Evolutionary conservation across 176 grass and related monocot genomes (phyloP).

Genomic region (Avena sativa): DNA sequence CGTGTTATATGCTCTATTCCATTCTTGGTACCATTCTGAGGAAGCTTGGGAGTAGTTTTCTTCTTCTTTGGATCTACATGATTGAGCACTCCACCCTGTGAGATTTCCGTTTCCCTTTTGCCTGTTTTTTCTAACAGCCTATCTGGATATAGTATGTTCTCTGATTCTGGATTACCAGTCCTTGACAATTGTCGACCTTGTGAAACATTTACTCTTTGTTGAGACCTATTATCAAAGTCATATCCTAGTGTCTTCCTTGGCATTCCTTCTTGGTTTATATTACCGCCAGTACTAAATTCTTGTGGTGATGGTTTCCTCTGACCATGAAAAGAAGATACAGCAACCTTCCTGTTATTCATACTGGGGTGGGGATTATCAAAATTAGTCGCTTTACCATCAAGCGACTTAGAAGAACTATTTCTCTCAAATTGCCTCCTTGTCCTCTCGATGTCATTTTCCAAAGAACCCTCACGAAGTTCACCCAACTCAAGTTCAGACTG

Average conservation of each 20-base stretch:
- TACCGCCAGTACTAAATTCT: conserved; percentile 40
- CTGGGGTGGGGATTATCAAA: conserved; percentile 48
- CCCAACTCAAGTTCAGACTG: conserved; percentile 93
- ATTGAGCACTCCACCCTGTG: conserved; percentile 51
- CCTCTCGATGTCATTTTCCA: conserved; percentile 60
- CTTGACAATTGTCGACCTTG: conserved; percentile 61
- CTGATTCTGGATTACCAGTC: conserved; percentile 54
- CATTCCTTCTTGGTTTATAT: conserved; percentile 55
- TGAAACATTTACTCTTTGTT: conserved; percentile 51
- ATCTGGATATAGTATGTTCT: conserved; percentile 48
- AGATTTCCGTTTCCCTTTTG: conserved; percentile 50
- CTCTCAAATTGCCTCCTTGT: conserved; percentile 78
- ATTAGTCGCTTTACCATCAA: conserved; percentile 56
- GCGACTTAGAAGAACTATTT: conserved; percentile 82
- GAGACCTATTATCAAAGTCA: conserved; percentile 58
- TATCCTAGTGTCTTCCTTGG: conserved; percentile 48
- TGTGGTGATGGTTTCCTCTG: conserved; percentile 57
- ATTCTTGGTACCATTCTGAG: conserved; percentile 62
- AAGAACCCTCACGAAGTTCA: conserved; percentile 73
- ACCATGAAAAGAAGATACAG: conserved; percentile 50
- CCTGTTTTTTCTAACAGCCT: conserved; percentile 45
- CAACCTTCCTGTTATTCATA: conserved; percentile 56
- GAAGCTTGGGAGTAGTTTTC: conserved; percentile 42
- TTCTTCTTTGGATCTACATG: conserved; percentile 52
- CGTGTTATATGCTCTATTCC: conserved; percentile 28